Conservation (phyloP, 192 early-diverging fungal species). For the Fimicolochytrium jonesii region DNA sequence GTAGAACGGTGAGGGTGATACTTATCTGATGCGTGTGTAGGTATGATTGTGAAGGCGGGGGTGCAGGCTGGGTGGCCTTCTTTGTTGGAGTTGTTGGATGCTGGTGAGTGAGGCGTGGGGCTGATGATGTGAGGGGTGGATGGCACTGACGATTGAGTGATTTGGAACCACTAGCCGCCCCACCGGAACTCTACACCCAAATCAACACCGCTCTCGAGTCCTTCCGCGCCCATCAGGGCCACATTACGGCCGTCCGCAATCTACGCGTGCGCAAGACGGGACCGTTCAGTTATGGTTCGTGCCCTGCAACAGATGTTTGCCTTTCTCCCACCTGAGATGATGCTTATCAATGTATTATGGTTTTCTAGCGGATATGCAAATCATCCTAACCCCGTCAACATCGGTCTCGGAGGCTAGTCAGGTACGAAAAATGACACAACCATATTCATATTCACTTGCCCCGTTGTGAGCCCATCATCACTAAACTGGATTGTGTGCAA, state of each 20-base stretch:
- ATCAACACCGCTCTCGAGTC: not conserved
- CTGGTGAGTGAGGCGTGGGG: conserved; percentile 9
- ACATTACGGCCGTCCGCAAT: conserved; percentile 41
- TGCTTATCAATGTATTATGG: no score
- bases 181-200: not conserved
- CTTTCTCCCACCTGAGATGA: no score
- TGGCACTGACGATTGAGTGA: not conserved
- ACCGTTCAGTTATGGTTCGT: conserved; percentile 43
- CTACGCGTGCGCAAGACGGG: conserved; percentile 54
- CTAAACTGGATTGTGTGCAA: no score
- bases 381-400: no score
- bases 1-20: not conserved
- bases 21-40: not conserved
- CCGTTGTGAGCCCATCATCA: no score
- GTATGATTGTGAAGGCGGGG: conserved; percentile 64
- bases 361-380: no score
- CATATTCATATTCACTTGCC: no score
- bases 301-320: no score
- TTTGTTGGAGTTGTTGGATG: conserved; percentile 50
- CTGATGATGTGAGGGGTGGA: not conserved
- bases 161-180: not conserved
- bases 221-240: conserved; percentile 22
- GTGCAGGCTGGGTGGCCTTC: conserved; percentile 47
- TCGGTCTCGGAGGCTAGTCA: no score
- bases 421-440: no score